Evolutionary conservation across 306 rosid genomes (phyloP).

Genomic region (Pyrus pyrifolia): DNA sequence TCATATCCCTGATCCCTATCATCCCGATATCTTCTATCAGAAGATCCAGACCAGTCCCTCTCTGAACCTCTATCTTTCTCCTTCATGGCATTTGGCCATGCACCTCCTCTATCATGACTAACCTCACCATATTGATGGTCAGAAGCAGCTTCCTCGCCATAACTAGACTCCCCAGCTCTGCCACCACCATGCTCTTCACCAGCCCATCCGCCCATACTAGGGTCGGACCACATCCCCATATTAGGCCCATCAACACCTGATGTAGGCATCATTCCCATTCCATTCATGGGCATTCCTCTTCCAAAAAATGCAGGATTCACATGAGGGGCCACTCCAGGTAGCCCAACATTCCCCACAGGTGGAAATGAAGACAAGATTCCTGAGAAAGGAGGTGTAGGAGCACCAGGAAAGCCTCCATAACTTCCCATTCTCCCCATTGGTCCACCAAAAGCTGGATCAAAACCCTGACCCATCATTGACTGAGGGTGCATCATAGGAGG

Average conservation of each 20-base stretch:
- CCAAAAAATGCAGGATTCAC: slow-evolving; percentile 97
- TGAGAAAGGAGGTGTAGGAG: slow-evolving; percentile 70
- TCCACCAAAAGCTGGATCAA: slow-evolving; percentile 89
- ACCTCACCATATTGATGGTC: slow-evolving; percentile 91
- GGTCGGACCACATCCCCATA: slow-evolving; percentile 98
- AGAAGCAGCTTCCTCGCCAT: slow-evolving; percentile 95
- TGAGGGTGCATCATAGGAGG: slow-evolving; percentile 86
- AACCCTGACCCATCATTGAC: slow-evolving; percentile 89
- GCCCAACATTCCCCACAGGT: slow-evolving; percentile 77
- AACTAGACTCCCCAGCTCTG: slow-evolving; percentile 84
- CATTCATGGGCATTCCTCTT: slow-evolving; percentile 91
- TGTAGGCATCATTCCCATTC: slow-evolving; percentile 96
- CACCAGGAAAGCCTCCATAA: slow-evolving; percentile 96
- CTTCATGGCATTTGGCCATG: slow-evolving; percentile 71
- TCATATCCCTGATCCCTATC: slow-evolving; percentile 78
- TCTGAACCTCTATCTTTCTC: slow-evolving; percentile 94
- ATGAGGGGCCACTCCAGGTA: slow-evolving; percentile 96
- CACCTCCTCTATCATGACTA: slow-evolving; percentile 74
- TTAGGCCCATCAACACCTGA: slow-evolving; percentile 85
- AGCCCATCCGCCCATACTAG: slow-evolving; percentile 93
- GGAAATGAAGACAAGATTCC: slow-evolving; percentile 81
- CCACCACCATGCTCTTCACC: slow-evolving; percentile 87
- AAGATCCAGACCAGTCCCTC: slow-evolving; percentile 91
- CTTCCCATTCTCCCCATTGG: slow-evolving; percentile 92
- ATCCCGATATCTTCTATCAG: slow-evolving; percentile 79